phyloP scores from a whole-genome alignment of 306 rosid genomes.

The Cucumis melo region DNA sequence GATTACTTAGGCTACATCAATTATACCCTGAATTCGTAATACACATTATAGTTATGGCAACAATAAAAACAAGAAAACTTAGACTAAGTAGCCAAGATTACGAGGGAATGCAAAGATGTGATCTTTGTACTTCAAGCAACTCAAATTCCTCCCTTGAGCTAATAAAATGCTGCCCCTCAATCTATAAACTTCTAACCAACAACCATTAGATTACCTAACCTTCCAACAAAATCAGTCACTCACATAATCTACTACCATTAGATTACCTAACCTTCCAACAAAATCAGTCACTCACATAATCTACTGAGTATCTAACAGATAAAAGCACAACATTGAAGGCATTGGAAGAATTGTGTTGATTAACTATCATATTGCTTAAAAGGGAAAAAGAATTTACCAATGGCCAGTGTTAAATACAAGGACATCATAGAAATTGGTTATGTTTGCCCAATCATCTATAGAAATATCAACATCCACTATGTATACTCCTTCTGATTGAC shows the following conservation, averaged over 20 bases:
- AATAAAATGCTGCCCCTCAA: not conserved
- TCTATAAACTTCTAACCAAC: not conserved
- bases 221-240: not conserved
- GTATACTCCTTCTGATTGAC: slow-evolving; percentile 45
- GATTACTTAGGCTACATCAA: no score
- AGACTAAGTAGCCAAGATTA: not conserved
- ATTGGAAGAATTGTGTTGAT: not conserved
- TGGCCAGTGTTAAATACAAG: slow-evolving; percentile 86
- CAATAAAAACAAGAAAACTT: not conserved
- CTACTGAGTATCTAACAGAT: not conserved
- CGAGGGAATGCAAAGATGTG: not conserved
- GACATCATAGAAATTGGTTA: slow-evolving; percentile 64
- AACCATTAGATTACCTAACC: not conserved
- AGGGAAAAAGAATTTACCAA: slow-evolving; percentile 38
- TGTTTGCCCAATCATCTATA: slow-evolving; percentile 68
- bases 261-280: not conserved
- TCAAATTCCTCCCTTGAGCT: not conserved
- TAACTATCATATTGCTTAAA: not conserved
- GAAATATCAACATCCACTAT: slow-evolving; percentile 85
- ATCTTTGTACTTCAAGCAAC: not conserved
- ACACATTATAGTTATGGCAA: not conserved
- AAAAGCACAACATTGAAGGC: no score
- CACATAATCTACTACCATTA: not conserved
- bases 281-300: not conserved
- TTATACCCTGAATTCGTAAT: not conserved